Conservation (phyloP, 176 grass and related monocot species). For the Poa pratensis region DNA sequence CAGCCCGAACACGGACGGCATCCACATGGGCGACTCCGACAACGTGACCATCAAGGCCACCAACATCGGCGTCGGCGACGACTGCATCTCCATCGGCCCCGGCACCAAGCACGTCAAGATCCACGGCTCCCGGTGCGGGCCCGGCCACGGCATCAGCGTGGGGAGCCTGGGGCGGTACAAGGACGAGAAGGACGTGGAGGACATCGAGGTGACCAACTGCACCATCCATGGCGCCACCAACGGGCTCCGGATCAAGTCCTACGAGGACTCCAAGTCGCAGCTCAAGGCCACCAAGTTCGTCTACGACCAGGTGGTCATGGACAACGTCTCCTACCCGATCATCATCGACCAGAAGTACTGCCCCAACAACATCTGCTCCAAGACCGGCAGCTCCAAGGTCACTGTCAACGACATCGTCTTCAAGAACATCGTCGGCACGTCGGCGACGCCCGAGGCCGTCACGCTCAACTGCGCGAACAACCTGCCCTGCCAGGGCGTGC, state of each 20-base stretch:
- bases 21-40: slow-evolving; percentile 67
- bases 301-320: slow-evolving; percentile 73
- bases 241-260: slow-evolving; percentile 80
- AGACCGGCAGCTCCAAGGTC: slow-evolving; percentile 48
- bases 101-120: slow-evolving; percentile 47
- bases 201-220: slow-evolving; percentile 53
- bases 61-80: slow-evolving; percentile 69
- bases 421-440: slow-evolving; percentile 68
- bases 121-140: slow-evolving; percentile 49
- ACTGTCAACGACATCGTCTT: slow-evolving; percentile 52
- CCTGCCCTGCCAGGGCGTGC: slow-evolving; percentile 57
- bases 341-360: slow-evolving; percentile 92
- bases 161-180: slow-evolving; percentile 71
- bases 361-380: slow-evolving; percentile 59
- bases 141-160: slow-evolving; percentile 84
- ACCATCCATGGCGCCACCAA: slow-evolving; percentile 56
- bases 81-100: slow-evolving; percentile 76
- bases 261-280: slow-evolving; percentile 57
- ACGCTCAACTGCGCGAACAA: slow-evolving; percentile 63
- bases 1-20: slow-evolving; percentile 88
- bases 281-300: slow-evolving; percentile 44
- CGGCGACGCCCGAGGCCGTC: slow-evolving; percentile 52
- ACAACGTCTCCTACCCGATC: slow-evolving; percentile 68
- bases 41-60: slow-evolving; percentile 57
- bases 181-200: slow-evolving; percentile 75